Percentiles rank a stretch among this genome's conserved stretches.
Evolutionary conservation across 1,284 basidiomycete genomes (phyloP).

Genomic region (Ustilago tritici): DNA sequence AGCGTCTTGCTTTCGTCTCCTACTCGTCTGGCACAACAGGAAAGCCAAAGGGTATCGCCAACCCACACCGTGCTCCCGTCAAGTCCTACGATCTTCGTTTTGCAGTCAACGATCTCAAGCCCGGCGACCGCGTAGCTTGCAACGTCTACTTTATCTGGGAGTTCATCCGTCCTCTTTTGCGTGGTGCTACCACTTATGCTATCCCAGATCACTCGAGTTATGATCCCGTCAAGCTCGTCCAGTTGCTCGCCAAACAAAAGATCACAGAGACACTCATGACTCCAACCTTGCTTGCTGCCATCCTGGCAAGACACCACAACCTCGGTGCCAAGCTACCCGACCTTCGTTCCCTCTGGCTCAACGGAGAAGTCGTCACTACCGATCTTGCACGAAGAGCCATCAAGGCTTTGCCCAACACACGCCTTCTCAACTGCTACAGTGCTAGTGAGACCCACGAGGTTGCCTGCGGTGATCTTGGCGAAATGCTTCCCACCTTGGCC

Average conservation of each 20-base stretch:
- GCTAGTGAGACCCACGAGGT: conserved; percentile 69
- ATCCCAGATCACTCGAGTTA: conserved; percentile 66
- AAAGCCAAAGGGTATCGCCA: conserved; percentile 68
- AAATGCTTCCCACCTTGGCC: conserved; percentile 37
- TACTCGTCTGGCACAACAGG: conserved; percentile 69
- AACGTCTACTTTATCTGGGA: conserved; percentile 70
- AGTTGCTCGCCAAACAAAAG: conserved; percentile 51
- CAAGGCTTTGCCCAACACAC: conserved; percentile 61
- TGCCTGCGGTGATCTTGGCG: conserved; percentile 62
- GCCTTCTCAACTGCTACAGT: conserved; percentile 68
- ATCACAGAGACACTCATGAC: conserved; percentile 70
- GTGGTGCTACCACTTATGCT: conserved; percentile 66
- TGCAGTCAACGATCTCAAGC: conserved; percentile 56
- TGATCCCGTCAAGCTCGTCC: conserved; percentile 64
- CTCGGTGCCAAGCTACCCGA: conserved; percentile 55
- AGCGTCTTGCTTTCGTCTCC: conserved; percentile 67
- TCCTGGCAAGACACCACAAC: conserved; percentile 61
- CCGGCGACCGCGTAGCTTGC: conserved; percentile 66
- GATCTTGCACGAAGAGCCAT: conserved; percentile 63
- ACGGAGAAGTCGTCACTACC: conserved; percentile 68
- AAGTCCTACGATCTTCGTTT: conserved; percentile 67
- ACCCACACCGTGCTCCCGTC: conserved; percentile 66
- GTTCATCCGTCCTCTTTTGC: conserved; percentile 66
- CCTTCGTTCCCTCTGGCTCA: conserved; percentile 66
- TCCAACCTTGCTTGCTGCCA: conserved; percentile 65